phyloP scores from a whole-genome alignment of 306 rosid genomes.

The Rosa multiflora region DNA sequence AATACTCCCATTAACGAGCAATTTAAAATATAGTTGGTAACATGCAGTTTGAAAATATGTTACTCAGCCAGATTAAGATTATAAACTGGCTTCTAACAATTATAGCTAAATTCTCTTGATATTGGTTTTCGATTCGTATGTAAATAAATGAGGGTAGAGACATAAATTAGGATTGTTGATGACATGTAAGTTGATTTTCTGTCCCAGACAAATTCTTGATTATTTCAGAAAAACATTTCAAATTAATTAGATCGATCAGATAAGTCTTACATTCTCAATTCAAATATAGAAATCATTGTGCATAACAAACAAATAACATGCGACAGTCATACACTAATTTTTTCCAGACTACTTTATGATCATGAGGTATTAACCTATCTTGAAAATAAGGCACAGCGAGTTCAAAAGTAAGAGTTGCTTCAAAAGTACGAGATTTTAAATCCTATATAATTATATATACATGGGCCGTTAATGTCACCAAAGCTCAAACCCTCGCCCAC shows the following conservation, averaged over 20 bases:
- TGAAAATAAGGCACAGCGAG: not conserved
- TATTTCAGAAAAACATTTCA: not conserved
- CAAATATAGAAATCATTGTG: not conserved
- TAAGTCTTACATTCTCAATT: not conserved
- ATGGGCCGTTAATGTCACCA: conserved; percentile 35
- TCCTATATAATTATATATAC: conserved; percentile 12
- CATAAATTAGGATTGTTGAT: too few relatives aligned
- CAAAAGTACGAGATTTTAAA: conserved; percentile 18
- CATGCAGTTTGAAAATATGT: not conserved
- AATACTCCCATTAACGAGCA: not conserved
- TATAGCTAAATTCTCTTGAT: not conserved
- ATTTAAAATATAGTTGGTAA: not conserved
- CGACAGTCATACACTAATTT: not conserved
- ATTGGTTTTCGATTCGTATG: too few relatives aligned
- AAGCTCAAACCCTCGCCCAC: conserved; percentile 11
- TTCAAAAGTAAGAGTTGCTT: conserved; percentile 15
- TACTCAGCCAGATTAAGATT: not conserved
- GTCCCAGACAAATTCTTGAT: not conserved
- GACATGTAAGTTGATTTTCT: not conserved
- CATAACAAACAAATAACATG: too few relatives aligned
- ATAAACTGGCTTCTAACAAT: not conserved
- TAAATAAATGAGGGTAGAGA: too few relatives aligned
- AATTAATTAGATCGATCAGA: not conserved
- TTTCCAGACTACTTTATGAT: not conserved
- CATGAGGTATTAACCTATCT: conserved; percentile 3